Conservation (phyloP, 140 eudicot genomes). For the Cichorium intybus region DNA sequence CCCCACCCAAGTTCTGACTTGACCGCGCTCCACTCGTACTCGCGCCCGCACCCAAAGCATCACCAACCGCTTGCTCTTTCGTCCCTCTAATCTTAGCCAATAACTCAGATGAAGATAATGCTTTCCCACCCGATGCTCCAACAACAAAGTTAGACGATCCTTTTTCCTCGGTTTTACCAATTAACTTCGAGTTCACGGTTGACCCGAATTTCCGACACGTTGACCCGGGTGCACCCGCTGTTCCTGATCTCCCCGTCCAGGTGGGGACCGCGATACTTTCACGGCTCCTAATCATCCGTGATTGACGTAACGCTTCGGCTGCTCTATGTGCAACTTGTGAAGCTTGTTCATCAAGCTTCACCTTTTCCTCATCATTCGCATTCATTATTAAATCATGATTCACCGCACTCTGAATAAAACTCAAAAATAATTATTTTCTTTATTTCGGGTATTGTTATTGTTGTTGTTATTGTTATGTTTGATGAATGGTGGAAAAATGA, state of each 20-base stretch:
- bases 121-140: constrained; percentile 80
- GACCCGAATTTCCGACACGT: constrained; percentile 71
- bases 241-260: constrained; percentile 92
- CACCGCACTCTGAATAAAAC: constrained; percentile 73
- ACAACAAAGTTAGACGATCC: constrained; percentile 33
- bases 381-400: constrained; percentile 89
- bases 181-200: constrained; percentile 56
- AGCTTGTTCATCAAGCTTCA: constrained; percentile 75
- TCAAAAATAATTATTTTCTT: no score
- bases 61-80: constrained; percentile 64
- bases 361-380: constrained; percentile 79
- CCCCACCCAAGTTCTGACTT: constrained; percentile 44
- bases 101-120: constrained; percentile 73
- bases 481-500: constrained; percentile 1
- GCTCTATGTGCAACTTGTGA: constrained; percentile 89
- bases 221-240: constrained; percentile 77
- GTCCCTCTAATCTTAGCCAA: constrained; percentile 71
- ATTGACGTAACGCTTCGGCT: constrained; percentile 89
- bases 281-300: constrained; percentile 73
- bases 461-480: neutral
- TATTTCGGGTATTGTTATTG: no score
- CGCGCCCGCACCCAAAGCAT: constrained; percentile 54
- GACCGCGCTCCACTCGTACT: constrained; percentile 32
- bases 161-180: constrained; percentile 31
- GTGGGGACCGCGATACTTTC: constrained; percentile 82